Percentiles rank a stretch among this genome's conserved stretches.
phyloP scores from a whole-genome alignment of 345 rosid genomes.

The Eucalyptus sideroxylon region DNA sequence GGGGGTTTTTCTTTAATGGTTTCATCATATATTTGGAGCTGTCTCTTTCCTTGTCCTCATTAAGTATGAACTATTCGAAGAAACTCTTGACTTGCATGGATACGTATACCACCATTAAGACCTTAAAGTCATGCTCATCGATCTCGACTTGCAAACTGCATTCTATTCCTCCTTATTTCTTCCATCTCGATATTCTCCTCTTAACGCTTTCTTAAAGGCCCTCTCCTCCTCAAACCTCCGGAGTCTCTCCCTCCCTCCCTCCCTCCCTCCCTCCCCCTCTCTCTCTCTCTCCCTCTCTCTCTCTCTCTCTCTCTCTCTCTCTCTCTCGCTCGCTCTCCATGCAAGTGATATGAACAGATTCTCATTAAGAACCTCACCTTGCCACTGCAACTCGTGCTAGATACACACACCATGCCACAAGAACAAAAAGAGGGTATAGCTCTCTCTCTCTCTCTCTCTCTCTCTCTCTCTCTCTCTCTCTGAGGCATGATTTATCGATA shows the following conservation, averaged over 20 bases:
- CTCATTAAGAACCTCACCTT: neutral
- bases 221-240: neutral
- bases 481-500: neutral
- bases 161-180: neutral
- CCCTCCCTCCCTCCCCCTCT: neutral
- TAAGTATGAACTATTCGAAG: neutral
- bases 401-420: neutral
- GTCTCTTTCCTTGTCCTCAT: neutral
- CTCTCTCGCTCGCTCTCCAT: neutral
- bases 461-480: neutral
- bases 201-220: neutral
- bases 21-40: neutral
- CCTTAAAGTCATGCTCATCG: neutral
- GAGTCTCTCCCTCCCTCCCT: neutral
- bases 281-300: neutral
- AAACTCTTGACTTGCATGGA: neutral
- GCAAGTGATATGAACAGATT: neutral
- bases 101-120: neutral
- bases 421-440: neutral
- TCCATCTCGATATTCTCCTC: neutral
- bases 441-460: neutral
- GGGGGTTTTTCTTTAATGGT: neutral
- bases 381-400: neutral
- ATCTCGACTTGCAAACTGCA: neutral
- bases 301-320: neutral